Percentiles rank a stretch among this genome's conserved stretches.
Evolutionary conservation across 345 rosid genomes (phyloP).

Genomic region (Eucalyptus shirleyi): DNA sequence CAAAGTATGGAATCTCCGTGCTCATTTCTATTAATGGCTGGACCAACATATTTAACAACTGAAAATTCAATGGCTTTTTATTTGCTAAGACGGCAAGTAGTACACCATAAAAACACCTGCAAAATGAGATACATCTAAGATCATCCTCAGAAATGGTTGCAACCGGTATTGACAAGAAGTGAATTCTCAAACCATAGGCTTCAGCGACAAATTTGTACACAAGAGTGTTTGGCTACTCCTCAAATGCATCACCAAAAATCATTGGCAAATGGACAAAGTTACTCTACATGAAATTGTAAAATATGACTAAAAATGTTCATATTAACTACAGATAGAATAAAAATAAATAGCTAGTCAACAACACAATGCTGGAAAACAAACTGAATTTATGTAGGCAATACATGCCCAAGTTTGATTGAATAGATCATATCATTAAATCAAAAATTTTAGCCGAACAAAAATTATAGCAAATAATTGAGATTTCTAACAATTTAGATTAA

Average conservation of each 20-base stretch:
- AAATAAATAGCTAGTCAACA: background rate
- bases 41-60: slow-evolving; percentile 66
- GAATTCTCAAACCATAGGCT: background rate
- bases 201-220: background rate
- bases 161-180: background rate
- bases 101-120: slow-evolving; percentile 81
- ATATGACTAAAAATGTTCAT: background rate
- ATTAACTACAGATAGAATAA: background rate
- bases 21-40: slow-evolving; percentile 88
- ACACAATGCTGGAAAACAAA: background rate
- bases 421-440: background rate
- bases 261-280: background rate
- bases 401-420: background rate
- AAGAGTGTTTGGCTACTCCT: background rate
- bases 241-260: background rate
- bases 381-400: background rate
- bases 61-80: slow-evolving; percentile 62
- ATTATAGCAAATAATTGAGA: background rate
- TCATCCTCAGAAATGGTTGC: background rate
- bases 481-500: background rate
- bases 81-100: slow-evolving; percentile 63
- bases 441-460: no score
- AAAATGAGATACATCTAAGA: background rate
- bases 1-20: slow-evolving; percentile 77
- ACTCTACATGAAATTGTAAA: background rate